These are phyloP conservation scores for Ormosia emarginata DNA, from an alignment of 306 rosid genomes.

Conservation along the genomic window DNA sequence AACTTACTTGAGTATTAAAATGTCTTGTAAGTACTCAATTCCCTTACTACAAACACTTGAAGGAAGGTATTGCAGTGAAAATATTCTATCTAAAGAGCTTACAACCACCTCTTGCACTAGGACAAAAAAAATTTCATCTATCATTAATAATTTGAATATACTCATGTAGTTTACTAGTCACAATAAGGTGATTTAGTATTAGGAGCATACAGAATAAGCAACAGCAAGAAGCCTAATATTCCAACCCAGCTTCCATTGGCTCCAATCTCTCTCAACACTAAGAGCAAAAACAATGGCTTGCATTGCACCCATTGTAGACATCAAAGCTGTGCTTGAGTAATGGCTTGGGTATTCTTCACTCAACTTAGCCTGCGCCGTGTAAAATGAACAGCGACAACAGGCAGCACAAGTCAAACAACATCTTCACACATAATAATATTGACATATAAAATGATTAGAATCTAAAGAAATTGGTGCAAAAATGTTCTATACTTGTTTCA, in stretches of 20 bases:
- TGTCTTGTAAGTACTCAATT: too few species aligned
- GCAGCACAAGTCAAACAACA: not conserved
- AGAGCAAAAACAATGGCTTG: constrained; percentile 11
- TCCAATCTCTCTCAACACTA: constrained; percentile 27
- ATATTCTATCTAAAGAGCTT: too few species aligned
- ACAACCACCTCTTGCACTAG: too few species aligned
- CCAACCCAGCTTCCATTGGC: constrained; percentile 29
- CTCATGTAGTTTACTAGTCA: not conserved
- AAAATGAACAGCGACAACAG: not conserved
- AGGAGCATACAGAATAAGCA: constrained; percentile 18
- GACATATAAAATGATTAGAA: too few species aligned
- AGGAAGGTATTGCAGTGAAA: too few species aligned
- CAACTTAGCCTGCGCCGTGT: constrained; percentile 37
- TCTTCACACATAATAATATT: not conserved
- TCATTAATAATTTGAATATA: not conserved
- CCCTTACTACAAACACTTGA: too few species aligned
- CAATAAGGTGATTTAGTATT: not conserved
- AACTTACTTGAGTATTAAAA: too few species aligned
- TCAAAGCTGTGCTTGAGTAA: constrained; percentile 37
- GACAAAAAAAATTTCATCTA: too few species aligned
- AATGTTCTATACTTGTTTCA: not conserved
- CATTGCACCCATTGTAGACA: constrained; percentile 5
- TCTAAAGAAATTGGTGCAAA: not conserved
- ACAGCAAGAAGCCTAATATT: constrained; percentile 32
- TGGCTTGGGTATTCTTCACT: constrained; percentile 33